Conservation (phyloP, 129 eudicot species). For the Helianthus tuberosus region DNA sequence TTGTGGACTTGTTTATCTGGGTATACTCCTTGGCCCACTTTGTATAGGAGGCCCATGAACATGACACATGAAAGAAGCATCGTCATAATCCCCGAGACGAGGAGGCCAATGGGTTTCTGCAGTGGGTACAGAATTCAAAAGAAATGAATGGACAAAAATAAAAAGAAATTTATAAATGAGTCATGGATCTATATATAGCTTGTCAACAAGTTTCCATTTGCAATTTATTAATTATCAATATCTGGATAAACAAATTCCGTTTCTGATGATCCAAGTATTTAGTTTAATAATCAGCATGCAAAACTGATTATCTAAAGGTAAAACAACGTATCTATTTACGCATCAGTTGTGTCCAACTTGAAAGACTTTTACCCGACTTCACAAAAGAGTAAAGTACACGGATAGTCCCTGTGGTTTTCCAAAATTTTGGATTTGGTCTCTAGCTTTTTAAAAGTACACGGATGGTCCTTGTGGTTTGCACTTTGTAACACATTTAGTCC, state of each 20-base stretch:
- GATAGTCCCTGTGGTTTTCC: too few species aligned
- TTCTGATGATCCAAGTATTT: not conserved
- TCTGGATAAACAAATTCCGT: not conserved
- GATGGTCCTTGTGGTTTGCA: too few species aligned
- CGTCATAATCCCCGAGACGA: conserved; percentile 65
- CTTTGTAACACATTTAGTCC: too few species aligned
- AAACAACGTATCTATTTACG: not conserved
- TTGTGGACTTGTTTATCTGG: conserved; percentile 29
- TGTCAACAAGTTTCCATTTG: too few species aligned
- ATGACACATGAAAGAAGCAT: conserved; percentile 71
- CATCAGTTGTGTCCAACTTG: not conserved
- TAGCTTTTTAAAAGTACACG: too few species aligned
- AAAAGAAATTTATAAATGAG: not conserved
- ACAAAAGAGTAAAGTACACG: not conserved
- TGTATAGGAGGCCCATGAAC: conserved; percentile 58
- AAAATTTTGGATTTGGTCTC: too few species aligned
- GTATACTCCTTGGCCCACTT: conserved; percentile 39
- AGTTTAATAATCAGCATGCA: not conserved
- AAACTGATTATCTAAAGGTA: not conserved
- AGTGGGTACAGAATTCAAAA: conserved; percentile 21
- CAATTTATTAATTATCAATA: not conserved
- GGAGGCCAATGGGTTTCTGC: conserved; percentile 80
- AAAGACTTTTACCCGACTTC: not conserved
- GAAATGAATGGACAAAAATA: not conserved
- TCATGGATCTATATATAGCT: too few species aligned